Conservation (phyloP, 75 land plant species). For the Pseudotsuga menziesii region DNA sequence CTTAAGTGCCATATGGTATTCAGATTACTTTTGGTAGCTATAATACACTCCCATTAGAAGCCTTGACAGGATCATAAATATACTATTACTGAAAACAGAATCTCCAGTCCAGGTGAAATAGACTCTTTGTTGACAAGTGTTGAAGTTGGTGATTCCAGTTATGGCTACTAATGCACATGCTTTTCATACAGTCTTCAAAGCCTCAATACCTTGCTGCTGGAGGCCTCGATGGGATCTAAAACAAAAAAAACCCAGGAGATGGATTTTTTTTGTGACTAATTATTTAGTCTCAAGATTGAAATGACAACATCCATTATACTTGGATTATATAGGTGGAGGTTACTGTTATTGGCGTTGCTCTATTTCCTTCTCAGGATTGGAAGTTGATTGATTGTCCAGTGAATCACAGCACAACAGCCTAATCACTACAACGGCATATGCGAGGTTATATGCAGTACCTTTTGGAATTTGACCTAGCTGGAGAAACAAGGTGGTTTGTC, state of each 20-base stretch:
- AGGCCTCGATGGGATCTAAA: neutral
- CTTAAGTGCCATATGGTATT: neutral
- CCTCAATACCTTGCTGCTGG: too few relatives aligned
- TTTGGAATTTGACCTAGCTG: too few relatives aligned
- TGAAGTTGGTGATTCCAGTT: neutral
- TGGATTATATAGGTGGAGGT: neutral
- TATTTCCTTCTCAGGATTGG: neutral
- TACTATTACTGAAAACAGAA: too few relatives aligned
- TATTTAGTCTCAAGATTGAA: too few relatives aligned
- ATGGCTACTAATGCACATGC: too few relatives aligned
- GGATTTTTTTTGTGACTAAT: neutral
- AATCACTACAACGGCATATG: neutral
- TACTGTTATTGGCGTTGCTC: neutral
- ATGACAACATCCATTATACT: too few relatives aligned
- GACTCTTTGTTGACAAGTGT: constrained; percentile 20
- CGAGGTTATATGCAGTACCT: neutral
- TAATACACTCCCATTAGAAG: neutral
- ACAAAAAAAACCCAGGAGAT: neutral
- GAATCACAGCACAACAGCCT: neutral
- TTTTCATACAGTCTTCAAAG: too few relatives aligned
- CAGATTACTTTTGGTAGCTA: neutral
- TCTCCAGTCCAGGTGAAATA: constrained; percentile 7
- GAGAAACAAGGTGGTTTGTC: too few relatives aligned
- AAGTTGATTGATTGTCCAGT: neutral
- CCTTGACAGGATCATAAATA: neutral